A percentile compares a stretch with the other conserved stretches of the same genome.
phyloP scores from a whole-genome alignment of 106 monocot genomes.

The Apostasia shenzhenica region DNA sequence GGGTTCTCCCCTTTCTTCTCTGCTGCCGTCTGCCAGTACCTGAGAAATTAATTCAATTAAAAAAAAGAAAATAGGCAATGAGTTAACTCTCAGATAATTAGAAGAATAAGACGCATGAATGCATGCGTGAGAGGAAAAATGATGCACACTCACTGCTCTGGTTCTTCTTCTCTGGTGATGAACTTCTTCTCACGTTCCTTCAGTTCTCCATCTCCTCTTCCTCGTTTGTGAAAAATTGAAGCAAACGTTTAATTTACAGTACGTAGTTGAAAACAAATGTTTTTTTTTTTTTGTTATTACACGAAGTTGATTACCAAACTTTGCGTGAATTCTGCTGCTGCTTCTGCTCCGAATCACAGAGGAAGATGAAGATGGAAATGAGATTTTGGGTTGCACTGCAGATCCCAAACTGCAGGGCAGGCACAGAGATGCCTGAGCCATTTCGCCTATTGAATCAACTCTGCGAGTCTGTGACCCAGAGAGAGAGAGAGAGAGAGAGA shows the following conservation, averaged over 20 bases:
- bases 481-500: no score
- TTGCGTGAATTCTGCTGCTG: slow-evolving; percentile 33
- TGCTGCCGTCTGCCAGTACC: slow-evolving; percentile 96
- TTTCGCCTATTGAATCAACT: background rate
- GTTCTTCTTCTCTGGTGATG: slow-evolving; percentile 94
- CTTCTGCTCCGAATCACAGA: background rate
- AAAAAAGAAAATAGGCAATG: background rate
- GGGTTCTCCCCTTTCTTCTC: slow-evolving; percentile 98
- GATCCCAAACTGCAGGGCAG: slow-evolving; percentile 8
- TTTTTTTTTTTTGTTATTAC: background rate
- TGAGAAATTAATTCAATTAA: background rate
- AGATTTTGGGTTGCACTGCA: slow-evolving; percentile 14
- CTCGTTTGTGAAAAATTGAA: slow-evolving; percentile 4
- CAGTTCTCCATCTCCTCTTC: slow-evolving; percentile 51
- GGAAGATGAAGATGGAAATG: background rate
- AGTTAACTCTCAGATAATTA: background rate
- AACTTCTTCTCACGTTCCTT: slow-evolving; percentile 85
- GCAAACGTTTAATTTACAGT: background rate
- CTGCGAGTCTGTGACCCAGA: no score
- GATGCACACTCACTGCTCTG: slow-evolving; percentile 47
- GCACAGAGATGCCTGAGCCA: slow-evolving; percentile 36
- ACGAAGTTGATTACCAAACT: slow-evolving; percentile 20
- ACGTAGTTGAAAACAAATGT: background rate
- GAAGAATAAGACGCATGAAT: no score
- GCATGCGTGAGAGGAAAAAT: background rate